These are phyloP conservation scores for Coleophoma crateriformis DNA, from an alignment of 2,329 filamentous ascomycete species.

Conservation along the genomic window DNA sequence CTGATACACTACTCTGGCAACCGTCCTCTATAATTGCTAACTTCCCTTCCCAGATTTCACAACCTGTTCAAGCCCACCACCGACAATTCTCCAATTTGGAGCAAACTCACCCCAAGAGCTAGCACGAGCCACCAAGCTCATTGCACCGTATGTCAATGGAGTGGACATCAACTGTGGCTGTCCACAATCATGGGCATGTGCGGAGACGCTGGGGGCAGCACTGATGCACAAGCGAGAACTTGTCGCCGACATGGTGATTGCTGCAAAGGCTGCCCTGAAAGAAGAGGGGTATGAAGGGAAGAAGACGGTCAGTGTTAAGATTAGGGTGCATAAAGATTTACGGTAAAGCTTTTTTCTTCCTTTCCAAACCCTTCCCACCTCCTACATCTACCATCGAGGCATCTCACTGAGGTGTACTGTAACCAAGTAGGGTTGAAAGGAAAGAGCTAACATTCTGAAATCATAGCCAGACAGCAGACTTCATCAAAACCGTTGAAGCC, in stretches of 20 bases:
- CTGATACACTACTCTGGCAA: no score
- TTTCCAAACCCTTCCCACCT: neutral
- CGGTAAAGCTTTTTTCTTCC: constrained; percentile 21
- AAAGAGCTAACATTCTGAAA: no score
- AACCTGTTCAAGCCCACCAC: constrained; percentile 46
- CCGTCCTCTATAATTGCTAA: constrained; percentile 2
- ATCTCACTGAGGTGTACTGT: no score
- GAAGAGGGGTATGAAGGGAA: constrained; percentile 45
- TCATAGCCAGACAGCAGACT: constrained; percentile 42
- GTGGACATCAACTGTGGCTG: constrained; percentile 70
- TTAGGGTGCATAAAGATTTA: constrained; percentile 61
- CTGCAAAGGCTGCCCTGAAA: constrained; percentile 45
- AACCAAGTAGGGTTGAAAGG: no score
- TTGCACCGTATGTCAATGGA: constrained; percentile 56
- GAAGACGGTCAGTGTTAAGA: constrained; percentile 61
- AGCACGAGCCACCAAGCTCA: constrained; percentile 54
- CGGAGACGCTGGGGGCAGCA: constrained; percentile 62
- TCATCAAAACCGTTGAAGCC: constrained; percentile 55
- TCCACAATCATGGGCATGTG: constrained; percentile 67
- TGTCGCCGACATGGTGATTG: constrained; percentile 59
- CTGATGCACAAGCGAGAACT: constrained; percentile 60
- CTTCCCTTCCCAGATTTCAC: constrained; percentile 47
- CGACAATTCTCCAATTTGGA: constrained; percentile 64
- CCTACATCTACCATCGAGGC: no score
- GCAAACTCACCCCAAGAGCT: constrained; percentile 57